These are phyloP conservation scores for Torulaspora gathmanii DNA, from an alignment of 805 yeast genomes.

Conservation along the genomic window DNA sequence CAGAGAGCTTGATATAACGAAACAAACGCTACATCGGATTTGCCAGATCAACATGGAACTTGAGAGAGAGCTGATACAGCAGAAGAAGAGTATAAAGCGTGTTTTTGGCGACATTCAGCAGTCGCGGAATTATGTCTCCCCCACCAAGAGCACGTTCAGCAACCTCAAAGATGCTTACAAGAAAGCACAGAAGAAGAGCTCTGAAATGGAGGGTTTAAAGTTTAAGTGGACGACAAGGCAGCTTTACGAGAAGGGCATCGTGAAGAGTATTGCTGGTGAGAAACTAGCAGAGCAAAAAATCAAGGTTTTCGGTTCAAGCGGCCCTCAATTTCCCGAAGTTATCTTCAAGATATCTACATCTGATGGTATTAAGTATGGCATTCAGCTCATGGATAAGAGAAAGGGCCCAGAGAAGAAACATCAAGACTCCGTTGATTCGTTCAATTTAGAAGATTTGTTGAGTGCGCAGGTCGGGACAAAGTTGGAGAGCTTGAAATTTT, in stretches of 20 bases:
- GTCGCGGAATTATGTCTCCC: slow-evolving; percentile 29
- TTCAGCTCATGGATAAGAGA: slow-evolving; percentile 46
- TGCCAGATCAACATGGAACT: slow-evolving; percentile 44
- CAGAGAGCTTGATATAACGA: slow-evolving; percentile 44
- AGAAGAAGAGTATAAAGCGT: slow-evolving; percentile 47
- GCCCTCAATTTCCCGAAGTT: slow-evolving; percentile 57
- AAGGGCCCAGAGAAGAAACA: slow-evolving; percentile 26
- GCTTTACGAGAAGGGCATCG: slow-evolving; percentile 65
- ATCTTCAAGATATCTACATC: slow-evolving; percentile 72
- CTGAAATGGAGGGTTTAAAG: slow-evolving; percentile 44
- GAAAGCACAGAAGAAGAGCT: slow-evolving; percentile 32
- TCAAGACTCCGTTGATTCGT: slow-evolving; percentile 38
- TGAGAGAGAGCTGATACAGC: slow-evolving; percentile 39
- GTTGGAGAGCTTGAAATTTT: slow-evolving; percentile 47
- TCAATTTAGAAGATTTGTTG: slow-evolving; percentile 69
- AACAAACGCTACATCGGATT: slow-evolving; percentile 42
- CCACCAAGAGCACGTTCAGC: slow-evolving; percentile 28
- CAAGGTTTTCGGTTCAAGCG: slow-evolving; percentile 39
- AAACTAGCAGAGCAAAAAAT: slow-evolving; percentile 38
- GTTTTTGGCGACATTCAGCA: slow-evolving; percentile 49
- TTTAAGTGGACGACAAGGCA: slow-evolving; percentile 73
- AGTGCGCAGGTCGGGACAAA: slow-evolving; percentile 67
- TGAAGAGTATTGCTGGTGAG: slow-evolving; percentile 56
- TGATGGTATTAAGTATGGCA: slow-evolving; percentile 61
- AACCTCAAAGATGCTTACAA: slow-evolving; percentile 42